Conservation (phyloP, 2,329 filamentous ascomycete species). For the Ceratocystis cacaofunesta region DNA sequence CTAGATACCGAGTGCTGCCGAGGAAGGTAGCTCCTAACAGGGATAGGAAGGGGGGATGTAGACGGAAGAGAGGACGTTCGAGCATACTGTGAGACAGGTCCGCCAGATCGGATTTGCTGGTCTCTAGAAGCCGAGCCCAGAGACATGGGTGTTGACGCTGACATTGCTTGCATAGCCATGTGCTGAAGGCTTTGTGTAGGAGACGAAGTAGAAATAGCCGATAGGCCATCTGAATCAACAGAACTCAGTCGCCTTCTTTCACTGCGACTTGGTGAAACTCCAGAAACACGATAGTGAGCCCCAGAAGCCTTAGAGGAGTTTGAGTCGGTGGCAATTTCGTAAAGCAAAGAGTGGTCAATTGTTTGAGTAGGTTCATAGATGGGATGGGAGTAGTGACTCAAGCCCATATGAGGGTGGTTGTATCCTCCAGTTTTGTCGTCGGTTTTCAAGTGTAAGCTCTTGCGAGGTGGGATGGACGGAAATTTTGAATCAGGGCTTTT, state of each 20-base stretch:
- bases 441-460: background rate
- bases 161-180: constrained; percentile 13
- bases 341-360: background rate
- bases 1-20: constrained; percentile 2
- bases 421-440: background rate
- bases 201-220: constrained; percentile 3
- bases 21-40: background rate
- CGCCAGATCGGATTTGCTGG: background rate
- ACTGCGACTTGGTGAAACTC: constrained; percentile 5
- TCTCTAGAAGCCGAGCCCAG: background rate
- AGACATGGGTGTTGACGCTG: constrained; percentile 1
- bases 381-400: constrained; percentile 6
- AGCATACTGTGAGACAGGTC: constrained; percentile 1
- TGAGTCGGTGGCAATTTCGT: background rate
- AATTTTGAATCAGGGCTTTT: constrained; percentile 8
- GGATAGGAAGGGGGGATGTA: constrained; percentile 4
- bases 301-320: background rate
- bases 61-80: constrained; percentile 8
- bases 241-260: constrained; percentile 7
- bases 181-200: constrained; percentile 1
- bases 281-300: background rate
- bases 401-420: background rate
- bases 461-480: background rate
- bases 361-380: constrained; percentile 2
- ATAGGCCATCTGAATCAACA: constrained; percentile 8